These are phyloP conservation scores for Babesia ovis DNA, from an alignment of 169 alveolate genomes.

Conservation along the genomic window DNA sequence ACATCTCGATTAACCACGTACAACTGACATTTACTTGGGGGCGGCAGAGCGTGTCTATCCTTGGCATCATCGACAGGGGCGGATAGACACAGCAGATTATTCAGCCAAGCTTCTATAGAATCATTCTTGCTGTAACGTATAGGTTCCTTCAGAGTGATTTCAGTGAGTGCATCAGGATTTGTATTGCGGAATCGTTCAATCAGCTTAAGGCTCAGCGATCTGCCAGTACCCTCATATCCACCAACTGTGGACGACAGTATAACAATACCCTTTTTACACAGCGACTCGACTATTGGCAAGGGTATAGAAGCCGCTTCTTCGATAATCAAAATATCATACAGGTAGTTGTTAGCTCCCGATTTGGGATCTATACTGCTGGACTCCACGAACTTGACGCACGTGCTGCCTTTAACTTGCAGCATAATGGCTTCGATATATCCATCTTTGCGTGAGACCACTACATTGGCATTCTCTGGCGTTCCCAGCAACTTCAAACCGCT, in stretches of 20 bases:
- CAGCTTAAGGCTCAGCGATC: slow-evolving; percentile 96
- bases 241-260: slow-evolving; percentile 97
- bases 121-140: slow-evolving; percentile 97
- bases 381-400: slow-evolving; percentile 61
- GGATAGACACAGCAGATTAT: slow-evolving; percentile 92
- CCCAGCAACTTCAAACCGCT: slow-evolving; percentile 92
- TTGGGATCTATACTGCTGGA: slow-evolving; percentile 50
- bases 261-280: slow-evolving; percentile 91
- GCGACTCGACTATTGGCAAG: slow-evolving; percentile 92
- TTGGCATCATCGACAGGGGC: slow-evolving; percentile 88
- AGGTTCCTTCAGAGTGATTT: slow-evolving; percentile 90
- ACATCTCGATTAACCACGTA: slow-evolving; percentile 97
- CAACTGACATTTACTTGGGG: slow-evolving; percentile 92
- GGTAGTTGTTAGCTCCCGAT: slow-evolving; percentile 68
- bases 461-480: slow-evolving; percentile 86
- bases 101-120: slow-evolving; percentile 97
- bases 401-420: slow-evolving; percentile 57
- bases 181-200: slow-evolving; percentile 83
- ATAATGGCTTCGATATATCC: slow-evolving; percentile 58
- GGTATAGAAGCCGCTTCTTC: slow-evolving; percentile 99
- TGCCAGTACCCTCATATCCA: slow-evolving; percentile 99
- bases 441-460: slow-evolving; percentile 34
- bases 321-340: slow-evolving; percentile 95
- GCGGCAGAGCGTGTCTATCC: slow-evolving; percentile 84
- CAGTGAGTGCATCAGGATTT: slow-evolving; percentile 76